Evolutionary conservation across 2,329 filamentous ascomycete genomes (phyloP).

Genomic region (Elsinoe perseae): DNA sequence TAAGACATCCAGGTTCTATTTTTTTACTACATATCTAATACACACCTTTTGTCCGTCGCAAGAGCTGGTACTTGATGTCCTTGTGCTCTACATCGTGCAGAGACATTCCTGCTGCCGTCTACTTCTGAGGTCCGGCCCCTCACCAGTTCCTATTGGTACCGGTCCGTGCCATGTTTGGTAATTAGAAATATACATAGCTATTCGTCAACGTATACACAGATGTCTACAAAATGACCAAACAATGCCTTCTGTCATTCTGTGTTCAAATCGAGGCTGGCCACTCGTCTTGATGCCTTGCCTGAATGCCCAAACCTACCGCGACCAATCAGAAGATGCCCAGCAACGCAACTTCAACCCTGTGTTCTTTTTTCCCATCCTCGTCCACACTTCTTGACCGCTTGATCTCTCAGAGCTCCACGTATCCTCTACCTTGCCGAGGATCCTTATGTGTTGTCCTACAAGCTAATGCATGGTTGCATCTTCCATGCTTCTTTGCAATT

Average conservation of each 20-base stretch:
- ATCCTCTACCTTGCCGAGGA: slow-evolving; percentile 6
- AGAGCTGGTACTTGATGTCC: too few species aligned
- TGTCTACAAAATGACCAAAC: neutral
- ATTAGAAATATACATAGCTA: neutral
- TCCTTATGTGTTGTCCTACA: slow-evolving; percentile 3
- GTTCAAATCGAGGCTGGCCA: neutral
- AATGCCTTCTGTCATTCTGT: slow-evolving; percentile 4
- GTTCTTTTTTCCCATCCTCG: neutral
- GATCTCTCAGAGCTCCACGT: slow-evolving; percentile 9
- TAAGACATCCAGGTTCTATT: neutral
- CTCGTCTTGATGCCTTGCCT: slow-evolving; percentile 6
- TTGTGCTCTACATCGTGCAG: too few species aligned
- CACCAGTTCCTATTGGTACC: too few species aligned
- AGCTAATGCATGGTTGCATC: slow-evolving; percentile 8
- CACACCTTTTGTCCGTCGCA: neutral
- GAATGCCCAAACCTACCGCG: slow-evolving; percentile 1
- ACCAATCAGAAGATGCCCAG: slow-evolving; percentile 9
- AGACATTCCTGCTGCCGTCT: too few species aligned
- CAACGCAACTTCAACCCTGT: slow-evolving; percentile 7
- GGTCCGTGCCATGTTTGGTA: neutral
- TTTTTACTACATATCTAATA: neutral
- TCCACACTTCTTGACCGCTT: slow-evolving; percentile 8
- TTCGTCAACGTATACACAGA: neutral
- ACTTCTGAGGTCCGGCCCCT: too few species aligned
- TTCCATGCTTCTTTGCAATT: slow-evolving; percentile 4